Evolutionary conservation across 2,329 filamentous ascomycete species (phyloP).

Genomic region (Fusarium lyarnte): DNA sequence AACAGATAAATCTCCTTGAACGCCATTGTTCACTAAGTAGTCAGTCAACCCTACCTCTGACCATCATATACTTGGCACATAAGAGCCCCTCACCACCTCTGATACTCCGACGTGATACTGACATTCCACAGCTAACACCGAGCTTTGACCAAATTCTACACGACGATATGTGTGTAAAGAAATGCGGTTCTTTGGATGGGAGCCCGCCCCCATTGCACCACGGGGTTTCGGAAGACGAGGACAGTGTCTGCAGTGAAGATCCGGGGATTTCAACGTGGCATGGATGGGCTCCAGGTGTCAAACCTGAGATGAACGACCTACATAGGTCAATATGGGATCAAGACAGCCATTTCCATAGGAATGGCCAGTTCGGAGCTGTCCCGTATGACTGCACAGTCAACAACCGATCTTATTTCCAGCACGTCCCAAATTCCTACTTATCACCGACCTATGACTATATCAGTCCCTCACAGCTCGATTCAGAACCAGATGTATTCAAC

Average conservation of each 20-base stretch:
- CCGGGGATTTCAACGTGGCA: background rate
- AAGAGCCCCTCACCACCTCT: too few species aligned
- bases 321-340: background rate
- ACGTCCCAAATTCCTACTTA: too few species aligned
- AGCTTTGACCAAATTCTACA: background rate
- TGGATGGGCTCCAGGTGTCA: background rate
- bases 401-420: background rate
- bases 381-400: background rate
- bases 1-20: background rate
- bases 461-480: too few species aligned
- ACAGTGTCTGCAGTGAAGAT: background rate
- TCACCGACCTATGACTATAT: background rate
- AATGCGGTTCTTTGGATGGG: background rate
- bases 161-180: background rate
- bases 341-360: background rate
- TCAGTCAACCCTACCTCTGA: background rate
- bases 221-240: too few species aligned
- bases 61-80: background rate
- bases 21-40: background rate
- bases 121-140: background rate
- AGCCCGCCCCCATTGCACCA: background rate
- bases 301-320: background rate
- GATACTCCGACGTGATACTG: background rate
- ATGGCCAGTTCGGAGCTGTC: too few species aligned
- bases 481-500: background rate